These are phyloP conservation scores for Cryphonectria nitschkei DNA, from an alignment of 2,329 filamentous ascomycete genomes.

Conservation along the genomic window DNA sequence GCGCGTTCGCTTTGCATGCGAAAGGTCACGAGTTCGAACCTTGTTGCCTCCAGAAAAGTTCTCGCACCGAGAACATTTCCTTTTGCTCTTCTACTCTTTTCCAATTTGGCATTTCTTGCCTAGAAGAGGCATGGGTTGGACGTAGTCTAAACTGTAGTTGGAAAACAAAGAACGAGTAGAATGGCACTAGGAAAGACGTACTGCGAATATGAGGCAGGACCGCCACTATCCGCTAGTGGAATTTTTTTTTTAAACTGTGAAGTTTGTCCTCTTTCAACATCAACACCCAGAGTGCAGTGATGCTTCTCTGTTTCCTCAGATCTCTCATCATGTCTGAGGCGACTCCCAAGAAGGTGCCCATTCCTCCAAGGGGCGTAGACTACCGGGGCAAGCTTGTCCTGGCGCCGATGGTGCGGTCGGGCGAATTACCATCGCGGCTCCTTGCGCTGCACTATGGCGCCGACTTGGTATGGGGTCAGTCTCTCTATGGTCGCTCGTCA, in stretches of 20 bases:
- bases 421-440: conserved; percentile 88
- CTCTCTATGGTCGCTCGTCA: conserved; percentile 8
- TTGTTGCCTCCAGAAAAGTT: conserved; percentile 7
- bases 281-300: conserved; percentile 15
- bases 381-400: conserved; percentile 93
- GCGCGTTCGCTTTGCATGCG: conserved; percentile 26
- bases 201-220: neutral
- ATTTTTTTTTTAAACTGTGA: neutral
- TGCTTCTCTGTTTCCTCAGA: conserved; percentile 25
- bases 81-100: neutral
- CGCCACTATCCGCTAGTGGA: neutral
- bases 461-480: conserved; percentile 90
- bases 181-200: neutral
- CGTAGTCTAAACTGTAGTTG: neutral
- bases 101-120: no score
- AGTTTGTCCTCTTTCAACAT: neutral
- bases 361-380: conserved; percentile 86
- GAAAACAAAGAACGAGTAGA: neutral
- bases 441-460: conserved; percentile 92
- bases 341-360: conserved; percentile 70
- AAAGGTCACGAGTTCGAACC: conserved; percentile 25
- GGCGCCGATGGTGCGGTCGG: conserved; percentile 97
- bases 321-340: conserved; percentile 56
- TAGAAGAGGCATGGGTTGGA: neutral
- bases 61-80: neutral